Conservation (phyloP, 2,329 filamentous ascomycete genomes). For the Aspergillus awamori region DNA sequence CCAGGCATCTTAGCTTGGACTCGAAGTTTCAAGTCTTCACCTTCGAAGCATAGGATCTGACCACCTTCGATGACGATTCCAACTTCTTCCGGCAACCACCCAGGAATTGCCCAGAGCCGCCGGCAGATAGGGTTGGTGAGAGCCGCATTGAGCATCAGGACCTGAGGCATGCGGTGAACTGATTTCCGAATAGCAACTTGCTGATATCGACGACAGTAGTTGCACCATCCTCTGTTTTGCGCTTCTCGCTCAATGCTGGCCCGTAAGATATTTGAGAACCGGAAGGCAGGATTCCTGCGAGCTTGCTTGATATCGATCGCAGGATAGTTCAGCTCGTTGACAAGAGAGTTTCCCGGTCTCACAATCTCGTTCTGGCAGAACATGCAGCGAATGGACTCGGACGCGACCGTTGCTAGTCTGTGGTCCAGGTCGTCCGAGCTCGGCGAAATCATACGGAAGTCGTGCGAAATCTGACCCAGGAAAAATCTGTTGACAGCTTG, state of each 20-base stretch:
- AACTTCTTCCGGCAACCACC: constrained; percentile 92
- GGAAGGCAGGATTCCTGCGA: constrained; percentile 52
- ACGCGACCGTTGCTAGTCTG: constrained; percentile 52
- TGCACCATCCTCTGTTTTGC: constrained; percentile 90
- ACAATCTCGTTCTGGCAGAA: constrained; percentile 86
- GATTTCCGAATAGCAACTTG: constrained; percentile 82
- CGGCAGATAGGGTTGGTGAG: constrained; percentile 71
- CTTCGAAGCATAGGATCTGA: constrained; percentile 95
- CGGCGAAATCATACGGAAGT: constrained; percentile 70
- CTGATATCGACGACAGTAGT: constrained; percentile 86
- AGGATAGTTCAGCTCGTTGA: constrained; percentile 86
- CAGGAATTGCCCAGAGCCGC: constrained; percentile 79
- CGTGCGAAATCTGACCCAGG: constrained; percentile 75
- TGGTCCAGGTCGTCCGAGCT: constrained; percentile 70
- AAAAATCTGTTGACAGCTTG: constrained; percentile 86
- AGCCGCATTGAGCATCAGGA: constrained; percentile 84
- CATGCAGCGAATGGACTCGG: constrained; percentile 72
- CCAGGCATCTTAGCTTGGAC: constrained; percentile 77
- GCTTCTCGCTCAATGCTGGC: constrained; percentile 87
- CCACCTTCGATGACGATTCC: constrained; percentile 87
- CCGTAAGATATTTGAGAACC: constrained; percentile 90
- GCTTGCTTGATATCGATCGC: constrained; percentile 55
- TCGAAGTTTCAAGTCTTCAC: constrained; percentile 80
- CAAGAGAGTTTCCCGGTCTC: constrained; percentile 74
- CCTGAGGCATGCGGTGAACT: constrained; percentile 76